Evolutionary conservation across 371 early-diverging fungal species (phyloP).

Genomic region (Saksenaea vasiformis): DNA sequence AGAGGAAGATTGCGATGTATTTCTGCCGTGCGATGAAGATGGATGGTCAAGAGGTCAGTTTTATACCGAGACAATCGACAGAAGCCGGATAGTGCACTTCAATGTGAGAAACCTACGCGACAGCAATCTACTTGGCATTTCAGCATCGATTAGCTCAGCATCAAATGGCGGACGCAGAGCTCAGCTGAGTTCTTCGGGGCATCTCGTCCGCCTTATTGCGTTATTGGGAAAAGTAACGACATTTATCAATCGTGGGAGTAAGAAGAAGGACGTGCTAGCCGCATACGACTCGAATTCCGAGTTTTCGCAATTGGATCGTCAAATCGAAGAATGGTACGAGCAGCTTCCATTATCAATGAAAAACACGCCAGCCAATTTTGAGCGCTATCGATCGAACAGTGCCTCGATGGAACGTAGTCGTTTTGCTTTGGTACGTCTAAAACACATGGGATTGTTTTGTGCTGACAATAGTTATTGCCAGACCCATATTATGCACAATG

Average conservation of each 20-base stretch:
- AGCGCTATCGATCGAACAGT: constrained; percentile 2
- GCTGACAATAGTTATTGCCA: neutral
- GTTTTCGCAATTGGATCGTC: constrained; percentile 42
- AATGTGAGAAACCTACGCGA: constrained; percentile 28
- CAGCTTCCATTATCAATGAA: constrained; percentile 43
- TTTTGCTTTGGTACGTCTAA: constrained; percentile 24
- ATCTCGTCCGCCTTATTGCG: constrained; percentile 22
- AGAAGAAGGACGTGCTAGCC: constrained; percentile 30
- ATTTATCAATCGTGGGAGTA: constrained; percentile 51
- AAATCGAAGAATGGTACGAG: constrained; percentile 47
- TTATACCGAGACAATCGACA: constrained; percentile 41
- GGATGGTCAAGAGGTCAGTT: constrained; percentile 43
- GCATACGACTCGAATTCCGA: constrained; percentile 46
- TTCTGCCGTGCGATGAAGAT: constrained; percentile 56
- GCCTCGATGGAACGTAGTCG: constrained; percentile 16
- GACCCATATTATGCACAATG: constrained; percentile 52
- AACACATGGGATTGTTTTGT: neutral
- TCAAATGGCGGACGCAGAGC: constrained; percentile 4
- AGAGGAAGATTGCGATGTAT: constrained; percentile 55
- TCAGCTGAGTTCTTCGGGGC: constrained; percentile 19
- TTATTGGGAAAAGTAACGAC: constrained; percentile 50
- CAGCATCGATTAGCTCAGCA: constrained; percentile 14
- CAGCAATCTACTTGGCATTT: constrained; percentile 30
- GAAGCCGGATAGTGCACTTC: constrained; percentile 24
- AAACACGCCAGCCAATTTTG: constrained; percentile 45